phyloP scores from a whole-genome alignment of 805 yeast species.

The Candida anglica region DNA sequence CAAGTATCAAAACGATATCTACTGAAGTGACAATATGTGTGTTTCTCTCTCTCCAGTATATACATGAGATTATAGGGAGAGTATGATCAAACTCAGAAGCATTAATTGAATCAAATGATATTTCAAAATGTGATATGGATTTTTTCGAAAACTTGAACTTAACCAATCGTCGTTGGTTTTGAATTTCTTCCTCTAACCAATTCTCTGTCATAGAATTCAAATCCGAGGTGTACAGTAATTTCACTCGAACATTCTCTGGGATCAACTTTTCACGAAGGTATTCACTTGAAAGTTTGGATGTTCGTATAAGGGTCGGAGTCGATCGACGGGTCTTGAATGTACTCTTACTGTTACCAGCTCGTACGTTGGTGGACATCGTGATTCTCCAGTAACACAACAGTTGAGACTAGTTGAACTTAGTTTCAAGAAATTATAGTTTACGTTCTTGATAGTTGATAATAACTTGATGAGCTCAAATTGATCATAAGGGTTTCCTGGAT shows the following conservation, averaged over 20 bases:
- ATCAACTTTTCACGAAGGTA: slow-evolving; percentile 14
- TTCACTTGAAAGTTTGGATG: not conserved
- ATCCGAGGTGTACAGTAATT: slow-evolving; percentile 25
- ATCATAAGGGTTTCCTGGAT: no score
- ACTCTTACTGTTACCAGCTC: no score
- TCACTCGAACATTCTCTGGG: slow-evolving; percentile 23
- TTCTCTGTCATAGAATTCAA: slow-evolving; percentile 30
- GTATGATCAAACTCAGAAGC: slow-evolving; percentile 32
- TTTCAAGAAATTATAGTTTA: no score
- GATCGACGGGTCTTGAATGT: no score
- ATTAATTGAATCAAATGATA: slow-evolving; percentile 34
- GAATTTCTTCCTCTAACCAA: slow-evolving; percentile 47
- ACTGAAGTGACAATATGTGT: slow-evolving; percentile 59
- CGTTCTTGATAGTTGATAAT: no score
- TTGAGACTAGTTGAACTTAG: no score
- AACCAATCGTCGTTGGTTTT: slow-evolving; percentile 45
- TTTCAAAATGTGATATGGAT: slow-evolving; percentile 24
- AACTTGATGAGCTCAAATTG: no score
- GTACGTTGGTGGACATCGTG: no score
- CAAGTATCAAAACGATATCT: slow-evolving; percentile 56
- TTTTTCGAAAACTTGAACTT: slow-evolving; percentile 36
- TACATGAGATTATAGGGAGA: slow-evolving; percentile 53
- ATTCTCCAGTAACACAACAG: no score
- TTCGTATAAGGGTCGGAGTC: slow-evolving; percentile 1
- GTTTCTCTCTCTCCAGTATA: slow-evolving; percentile 48